Conservation (phyloP, 306 rosid species). For the Trifolium fragiferum region DNA sequence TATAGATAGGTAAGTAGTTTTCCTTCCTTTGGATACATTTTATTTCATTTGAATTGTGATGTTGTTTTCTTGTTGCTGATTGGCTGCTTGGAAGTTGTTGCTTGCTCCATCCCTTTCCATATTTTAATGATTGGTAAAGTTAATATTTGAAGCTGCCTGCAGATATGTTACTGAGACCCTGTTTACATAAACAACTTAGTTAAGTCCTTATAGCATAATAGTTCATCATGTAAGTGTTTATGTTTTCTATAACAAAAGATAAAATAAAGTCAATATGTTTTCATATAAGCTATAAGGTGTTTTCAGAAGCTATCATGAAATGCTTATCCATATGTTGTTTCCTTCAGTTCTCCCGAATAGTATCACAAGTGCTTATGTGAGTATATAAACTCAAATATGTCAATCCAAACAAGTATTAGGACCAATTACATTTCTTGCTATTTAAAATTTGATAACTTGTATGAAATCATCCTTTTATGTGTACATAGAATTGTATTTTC, state of each 20-base stretch:
- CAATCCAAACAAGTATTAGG: background rate
- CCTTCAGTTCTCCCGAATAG: background rate
- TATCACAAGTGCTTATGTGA: background rate
- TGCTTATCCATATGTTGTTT: background rate
- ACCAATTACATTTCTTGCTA: background rate
- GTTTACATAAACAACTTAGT: background rate
- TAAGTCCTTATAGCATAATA: background rate
- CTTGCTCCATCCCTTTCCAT: background rate
- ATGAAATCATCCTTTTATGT: background rate
- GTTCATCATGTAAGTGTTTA: background rate
- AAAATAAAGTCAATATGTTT: background rate
- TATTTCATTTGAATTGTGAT: slow-evolving; percentile 10
- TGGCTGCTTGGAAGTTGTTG: slow-evolving; percentile 5
- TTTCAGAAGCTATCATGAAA: background rate
- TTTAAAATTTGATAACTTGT: slow-evolving; percentile 15
- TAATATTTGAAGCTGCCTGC: slow-evolving; percentile 1
- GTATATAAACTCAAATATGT: background rate
- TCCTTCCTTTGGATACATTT: slow-evolving; percentile 13
- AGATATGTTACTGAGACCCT: background rate
- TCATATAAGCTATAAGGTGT: background rate
- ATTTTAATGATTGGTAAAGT: slow-evolving; percentile 13
- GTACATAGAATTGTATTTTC: slow-evolving; percentile 10
- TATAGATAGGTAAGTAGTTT: slow-evolving; percentile 69
- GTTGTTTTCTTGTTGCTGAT: slow-evolving; percentile 9
- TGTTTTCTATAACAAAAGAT: background rate